Evolutionary conservation across 1,284 basidiomycete species (phyloP).

Genomic region (Takashimella koratensis): DNA sequence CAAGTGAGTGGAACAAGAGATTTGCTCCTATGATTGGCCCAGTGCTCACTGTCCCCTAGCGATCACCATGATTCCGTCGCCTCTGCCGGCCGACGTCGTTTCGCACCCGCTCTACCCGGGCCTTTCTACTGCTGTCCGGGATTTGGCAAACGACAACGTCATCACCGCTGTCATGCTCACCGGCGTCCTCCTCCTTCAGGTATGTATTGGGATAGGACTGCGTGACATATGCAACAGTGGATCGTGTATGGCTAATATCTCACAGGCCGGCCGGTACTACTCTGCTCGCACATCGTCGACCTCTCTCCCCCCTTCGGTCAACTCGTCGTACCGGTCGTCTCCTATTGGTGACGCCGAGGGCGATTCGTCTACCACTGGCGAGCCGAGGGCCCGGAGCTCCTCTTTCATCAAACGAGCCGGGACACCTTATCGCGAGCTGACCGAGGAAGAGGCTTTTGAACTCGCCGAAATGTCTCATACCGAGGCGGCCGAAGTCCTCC

Average conservation of each 20-base stretch:
- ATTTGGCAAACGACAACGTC: constrained; percentile 45
- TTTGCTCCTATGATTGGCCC: not conserved
- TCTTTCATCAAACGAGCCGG: constrained; percentile 18
- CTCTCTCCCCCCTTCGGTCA: constrained; percentile 4
- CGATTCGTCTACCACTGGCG: constrained; percentile 1
- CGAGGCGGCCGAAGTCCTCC: not conserved
- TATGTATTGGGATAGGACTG: constrained; percentile 8
- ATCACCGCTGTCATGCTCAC: constrained; percentile 48
- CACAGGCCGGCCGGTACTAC: constrained; percentile 43
- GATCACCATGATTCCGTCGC: constrained; percentile 30
- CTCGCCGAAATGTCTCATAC: constrained; percentile 5
- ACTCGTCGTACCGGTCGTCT: constrained; percentile 14
- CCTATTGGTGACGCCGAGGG: constrained; percentile 7
- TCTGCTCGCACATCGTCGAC: constrained; percentile 18
- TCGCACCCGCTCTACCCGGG: constrained; percentile 34
- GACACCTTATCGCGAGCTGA: constrained; percentile 43
- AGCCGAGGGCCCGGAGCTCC: constrained; percentile 3
- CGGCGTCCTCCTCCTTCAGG: constrained; percentile 46
- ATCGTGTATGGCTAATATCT: not conserved
- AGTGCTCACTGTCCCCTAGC: constrained; percentile 22
- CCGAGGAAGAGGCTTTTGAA: constrained; percentile 39
- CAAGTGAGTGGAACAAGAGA: constrained; percentile 23
- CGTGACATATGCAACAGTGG: not conserved
- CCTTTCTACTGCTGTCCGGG: constrained; percentile 34
- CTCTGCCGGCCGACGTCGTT: constrained; percentile 24